Evolutionary conservation across 768 basidiomycete genomes (phyloP), one percentile per base, ranked within the genome.

Genomic region (Cyathus striatus): DNA sequence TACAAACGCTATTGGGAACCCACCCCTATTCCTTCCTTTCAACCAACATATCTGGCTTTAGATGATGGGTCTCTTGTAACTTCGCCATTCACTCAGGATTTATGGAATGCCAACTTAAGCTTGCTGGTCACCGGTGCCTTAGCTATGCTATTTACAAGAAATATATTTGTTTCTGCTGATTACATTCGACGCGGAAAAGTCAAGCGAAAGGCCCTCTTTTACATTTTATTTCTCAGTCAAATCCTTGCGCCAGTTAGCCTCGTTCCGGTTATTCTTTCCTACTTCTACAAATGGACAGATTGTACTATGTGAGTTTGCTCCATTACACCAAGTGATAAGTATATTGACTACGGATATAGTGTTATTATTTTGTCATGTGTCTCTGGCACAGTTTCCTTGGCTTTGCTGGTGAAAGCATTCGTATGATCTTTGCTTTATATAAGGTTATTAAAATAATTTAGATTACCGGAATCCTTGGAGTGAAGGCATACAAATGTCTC

Each of bases 401-500:
- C 68, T 21, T 50, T 72, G 43, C 52, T 75, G 53, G 73, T 76
- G 45, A 23, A 53, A 32, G 22, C 24, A 14, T 40, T 20, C 12
- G 6, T 17, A 7, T 38, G 23, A 17, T 13, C 6, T 40, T 26
- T 18, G 16, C 12, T 7, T 23, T 20, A 20, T 3, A 43, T 21
- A 23, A 9, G 26, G 7, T 9, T 7, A 18, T 33, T 37, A 43
- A 23, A 30, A 23, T 32, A 23, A 7, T 27, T 6, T 42, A 83
- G 83, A 70, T 83, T 32, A 72, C 78, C 0, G 81, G 79, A 23
- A 76, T 83, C 23, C 64, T 81, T 24, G 83, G 83, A 12, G 63
- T 77, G 51, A 86, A 86, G 55, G 80, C 76, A 6, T 85, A 83
- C 50, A 74, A 73, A 51, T 84, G 81, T 51, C 60, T 83, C 48